A percentile compares a stretch with the other conserved stretches of the same genome.
phyloP scores from a whole-genome alignment of 108 stramenopile species.

The Pseudonitzschia pungens region DNA sequence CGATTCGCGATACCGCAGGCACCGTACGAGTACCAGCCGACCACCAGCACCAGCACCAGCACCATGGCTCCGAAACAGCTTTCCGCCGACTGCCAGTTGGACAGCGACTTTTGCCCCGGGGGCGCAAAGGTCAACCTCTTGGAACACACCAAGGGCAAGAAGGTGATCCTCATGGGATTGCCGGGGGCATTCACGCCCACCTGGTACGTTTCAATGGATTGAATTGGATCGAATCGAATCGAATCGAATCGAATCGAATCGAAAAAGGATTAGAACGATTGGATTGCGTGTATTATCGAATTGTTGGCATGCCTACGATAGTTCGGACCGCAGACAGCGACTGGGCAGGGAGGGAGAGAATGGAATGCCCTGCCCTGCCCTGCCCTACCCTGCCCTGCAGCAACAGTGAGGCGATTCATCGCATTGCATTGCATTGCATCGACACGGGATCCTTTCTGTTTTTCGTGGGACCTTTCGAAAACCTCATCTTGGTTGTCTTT shows the following conservation, averaged over 20 bases:
- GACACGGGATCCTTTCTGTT: too few relatives aligned
- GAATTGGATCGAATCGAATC: background rate
- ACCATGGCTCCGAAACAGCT: background rate
- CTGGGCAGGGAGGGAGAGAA: too few relatives aligned
- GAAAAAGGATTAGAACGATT: too few relatives aligned
- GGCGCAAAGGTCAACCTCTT: constrained; percentile 38
- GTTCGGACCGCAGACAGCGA: too few relatives aligned
- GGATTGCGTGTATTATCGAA: too few relatives aligned
- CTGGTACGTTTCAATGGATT: constrained; percentile 27
- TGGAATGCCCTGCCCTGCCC: too few relatives aligned
- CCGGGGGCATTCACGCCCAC: constrained; percentile 81
- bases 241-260: background rate
- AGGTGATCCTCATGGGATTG: constrained; percentile 56
- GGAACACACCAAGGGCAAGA: constrained; percentile 49
- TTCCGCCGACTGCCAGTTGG: background rate
- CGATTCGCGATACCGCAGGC: background rate
- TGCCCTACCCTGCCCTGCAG: too few relatives aligned
- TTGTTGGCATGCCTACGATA: too few relatives aligned
- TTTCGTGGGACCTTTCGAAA: too few relatives aligned
- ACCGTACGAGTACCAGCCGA: background rate
- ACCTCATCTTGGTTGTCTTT: too few relatives aligned
- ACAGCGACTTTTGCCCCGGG: background rate
- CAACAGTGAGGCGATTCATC: too few relatives aligned
- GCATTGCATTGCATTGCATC: too few relatives aligned
- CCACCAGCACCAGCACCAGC: background rate